Conservation (phyloP, 2,329 filamentous ascomycete species). For the Pseudophaeomoniella oleicola region DNA sequence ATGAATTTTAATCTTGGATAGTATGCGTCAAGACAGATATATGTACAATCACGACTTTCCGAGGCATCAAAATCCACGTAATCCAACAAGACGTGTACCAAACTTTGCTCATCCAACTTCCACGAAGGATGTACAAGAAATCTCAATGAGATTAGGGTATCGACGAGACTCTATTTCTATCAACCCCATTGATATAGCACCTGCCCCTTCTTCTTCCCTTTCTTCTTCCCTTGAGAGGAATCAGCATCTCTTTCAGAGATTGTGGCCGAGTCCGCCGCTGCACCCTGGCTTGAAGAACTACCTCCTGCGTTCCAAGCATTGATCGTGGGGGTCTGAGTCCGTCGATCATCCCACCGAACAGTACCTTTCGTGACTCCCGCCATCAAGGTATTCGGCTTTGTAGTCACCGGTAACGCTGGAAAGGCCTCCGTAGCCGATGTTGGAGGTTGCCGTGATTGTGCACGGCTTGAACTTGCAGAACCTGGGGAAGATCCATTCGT, state of each 20-base stretch:
- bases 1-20: no score
- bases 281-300: slow-evolving; percentile 9
- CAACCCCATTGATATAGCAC: slow-evolving; percentile 25
- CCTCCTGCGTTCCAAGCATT: slow-evolving; percentile 22
- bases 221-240: slow-evolving; percentile 10
- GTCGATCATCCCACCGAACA: slow-evolving; percentile 28
- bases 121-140: no score
- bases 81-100: no score
- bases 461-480: slow-evolving; percentile 12
- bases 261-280: slow-evolving; percentile 4
- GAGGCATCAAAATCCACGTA: no score
- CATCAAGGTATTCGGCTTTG: slow-evolving; percentile 48
- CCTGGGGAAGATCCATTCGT: slow-evolving; percentile 19
- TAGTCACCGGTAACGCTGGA: slow-evolving; percentile 65
- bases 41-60: no score
- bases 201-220: slow-evolving; percentile 23
- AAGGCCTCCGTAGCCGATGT: slow-evolving; percentile 46
- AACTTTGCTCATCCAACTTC: no score
- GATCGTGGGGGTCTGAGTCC: slow-evolving; percentile 13
- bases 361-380: slow-evolving; percentile 31
- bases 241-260: slow-evolving; percentile 7
- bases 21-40: no score
- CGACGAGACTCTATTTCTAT: no score
- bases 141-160: no score
- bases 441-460: slow-evolving; percentile 11